phyloP scores from a whole-genome alignment of 2,329 filamentous ascomycete genomes.

The Colletotrichum sublineola region DNA sequence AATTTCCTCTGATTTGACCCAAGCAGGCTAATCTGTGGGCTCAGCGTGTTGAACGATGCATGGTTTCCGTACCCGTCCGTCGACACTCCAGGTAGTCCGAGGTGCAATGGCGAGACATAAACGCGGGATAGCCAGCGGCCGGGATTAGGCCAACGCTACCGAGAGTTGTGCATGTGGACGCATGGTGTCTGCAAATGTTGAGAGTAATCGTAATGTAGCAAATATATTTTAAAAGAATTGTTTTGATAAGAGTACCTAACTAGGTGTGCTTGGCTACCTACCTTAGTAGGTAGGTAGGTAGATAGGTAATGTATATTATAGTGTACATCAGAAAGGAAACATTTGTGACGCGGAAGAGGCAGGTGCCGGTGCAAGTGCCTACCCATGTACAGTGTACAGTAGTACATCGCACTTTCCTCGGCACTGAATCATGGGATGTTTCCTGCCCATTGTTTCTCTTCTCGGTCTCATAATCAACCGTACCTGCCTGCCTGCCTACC shows the following conservation, averaged over 20 bases:
- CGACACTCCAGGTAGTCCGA: conserved; percentile 3
- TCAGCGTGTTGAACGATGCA: conserved; percentile 2
- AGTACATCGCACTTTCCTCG: neutral
- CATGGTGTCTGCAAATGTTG: conserved; percentile 1
- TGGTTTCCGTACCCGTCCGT: conserved; percentile 10
- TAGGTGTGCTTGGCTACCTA: too few species aligned
- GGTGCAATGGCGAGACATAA: neutral
- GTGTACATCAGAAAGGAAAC: neutral
- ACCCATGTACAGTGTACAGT: neutral
- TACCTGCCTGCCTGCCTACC: neutral
- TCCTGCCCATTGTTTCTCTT: neutral
- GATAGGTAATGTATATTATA: neutral
- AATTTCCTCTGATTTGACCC: neutral
- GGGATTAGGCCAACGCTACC: neutral
- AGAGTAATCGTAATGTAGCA: neutral
- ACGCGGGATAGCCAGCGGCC: conserved; percentile 11
- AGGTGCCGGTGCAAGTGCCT: neutral
- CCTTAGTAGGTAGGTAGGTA: too few species aligned
- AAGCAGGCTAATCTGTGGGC: neutral
- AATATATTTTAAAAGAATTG: neutral
- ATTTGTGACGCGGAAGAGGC: neutral
- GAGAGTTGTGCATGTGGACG: conserved; percentile 10
- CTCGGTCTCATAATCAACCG: neutral
- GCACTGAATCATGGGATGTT: conserved; percentile 7
- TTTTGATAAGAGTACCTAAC: neutral